Evolutionary conservation across 345 rosid species (phyloP).

Genomic region (Cardamine chenopodiifolia): DNA sequence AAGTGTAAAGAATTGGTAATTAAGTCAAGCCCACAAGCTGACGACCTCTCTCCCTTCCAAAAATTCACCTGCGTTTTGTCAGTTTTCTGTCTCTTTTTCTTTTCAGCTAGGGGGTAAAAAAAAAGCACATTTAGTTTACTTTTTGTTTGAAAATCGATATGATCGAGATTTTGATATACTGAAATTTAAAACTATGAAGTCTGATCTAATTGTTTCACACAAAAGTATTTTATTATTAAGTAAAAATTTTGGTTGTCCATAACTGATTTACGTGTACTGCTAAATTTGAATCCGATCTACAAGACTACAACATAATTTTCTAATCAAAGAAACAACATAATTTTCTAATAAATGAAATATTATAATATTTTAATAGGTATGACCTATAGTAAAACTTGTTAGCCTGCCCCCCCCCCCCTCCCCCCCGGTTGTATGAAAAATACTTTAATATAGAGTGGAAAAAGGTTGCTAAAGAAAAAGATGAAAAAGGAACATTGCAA

Average conservation of each 20-base stretch:
- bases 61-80: constrained; percentile 94
- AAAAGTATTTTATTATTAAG: not conserved
- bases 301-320: not conserved
- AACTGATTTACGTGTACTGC: not conserved
- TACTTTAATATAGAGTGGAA: not conserved
- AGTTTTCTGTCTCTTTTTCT: constrained; percentile 63
- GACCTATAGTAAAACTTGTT: not conserved
- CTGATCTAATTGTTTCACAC: not conserved
- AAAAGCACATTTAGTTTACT: constrained; percentile 10
- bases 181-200: not conserved
- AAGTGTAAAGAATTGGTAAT: constrained; percentile 45
- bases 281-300: not conserved
- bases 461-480: constrained; percentile 33
- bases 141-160: constrained; percentile 33
- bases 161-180: constrained; percentile 32
- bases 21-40: constrained; percentile 94
- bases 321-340: too few relatives aligned
- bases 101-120: constrained; percentile 8
- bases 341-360: not conserved
- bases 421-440: not conserved
- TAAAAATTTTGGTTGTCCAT: too few relatives aligned
- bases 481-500: constrained; percentile 39
- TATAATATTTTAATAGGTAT: not conserved
- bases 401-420: too few relatives aligned
- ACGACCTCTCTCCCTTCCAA: constrained; percentile 65